Base-by-base conservation (phyloP, 129 eudicot genomes). In the Lactuca sativa region DNA sequence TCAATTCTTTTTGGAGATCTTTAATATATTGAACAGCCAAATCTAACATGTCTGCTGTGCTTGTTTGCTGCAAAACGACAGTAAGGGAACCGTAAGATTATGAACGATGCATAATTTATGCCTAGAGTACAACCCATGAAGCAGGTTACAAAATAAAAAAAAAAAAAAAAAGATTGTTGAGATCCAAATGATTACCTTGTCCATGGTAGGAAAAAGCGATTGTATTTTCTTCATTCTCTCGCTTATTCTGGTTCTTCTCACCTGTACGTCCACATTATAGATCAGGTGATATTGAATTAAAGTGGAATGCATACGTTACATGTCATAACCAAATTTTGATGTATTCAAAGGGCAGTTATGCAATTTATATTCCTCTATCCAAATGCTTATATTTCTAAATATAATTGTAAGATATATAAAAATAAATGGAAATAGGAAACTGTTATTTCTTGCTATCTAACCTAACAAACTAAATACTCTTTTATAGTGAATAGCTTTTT, bases 41-140 rank as follows among this genome's bases (percentile, higher is more conserved):
- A 82, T 90, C 99, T 78, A 95, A 79, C 99, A 87, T 95, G 67
- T 90, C 97, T 62, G 95, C 86, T 64, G 86, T 95, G 82, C 86
- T 95, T 78, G 95, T 85, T 85, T 95, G 95, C 97, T 95, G 83
- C 38, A 80, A 75, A 82, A 61, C 31, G 65, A 30, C 15, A 14
- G 44, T 10, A 10, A 18, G 56, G 63, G 21, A 60, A 69, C 44
- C 15, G 51, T 37, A 51, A 16, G 33, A 7, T 33, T 59, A 47
- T 59, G 47, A 4, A 14, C 62, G 41, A 13, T 13, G 30, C 52
- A 48, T 4, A 32, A 6, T n/a, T n/a, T 47, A 60, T 14, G 25
- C 9, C 51, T 13, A 6, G 13, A 11, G 18, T 64, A 9, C 13
- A 51, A 67, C 14, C 48, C 1, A 52, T 12, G 18, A 51, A 51